Evolutionary conservation across 2,329 filamentous ascomycete genomes (phyloP), one percentile per base, ranked within the genome.

Genomic region (Fusarium tuaranense): DNA sequence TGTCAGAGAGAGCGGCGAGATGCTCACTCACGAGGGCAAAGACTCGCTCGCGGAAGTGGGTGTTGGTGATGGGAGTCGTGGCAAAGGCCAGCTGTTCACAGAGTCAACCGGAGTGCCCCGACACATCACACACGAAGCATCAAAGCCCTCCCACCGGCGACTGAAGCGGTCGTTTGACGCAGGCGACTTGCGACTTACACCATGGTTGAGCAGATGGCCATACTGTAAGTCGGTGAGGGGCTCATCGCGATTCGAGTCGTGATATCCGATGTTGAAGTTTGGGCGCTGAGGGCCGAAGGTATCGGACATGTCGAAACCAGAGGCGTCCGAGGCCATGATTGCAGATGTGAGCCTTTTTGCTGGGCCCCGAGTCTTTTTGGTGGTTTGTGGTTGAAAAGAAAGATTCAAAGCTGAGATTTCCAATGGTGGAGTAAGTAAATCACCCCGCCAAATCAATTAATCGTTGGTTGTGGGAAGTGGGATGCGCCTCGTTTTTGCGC

Each of bases 21-120:
- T 93, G 90, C 53, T 85, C 82, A 51, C 88, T 86, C 36, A 94
- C 85, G 34, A 94, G 85, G 27, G 86, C 85, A 74, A 93, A 86
- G 18, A 97, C 91, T 66, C 93, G 89, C 32, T 90, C 86, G 72
- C 91, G 92, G 82, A 96, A 97, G 78, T 91, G 88, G 22, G 86
- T 82, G 78, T 93, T 97, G 44, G 94, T 96, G 80, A 97, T 92
- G 61, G 93, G 92, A 20, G 91, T 92, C 6, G 94, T 95, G 73
- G 94, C 88, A 86, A 95, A 94, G 80, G 92, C 90, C 85, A 96
- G 94, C 93, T 95, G 65, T 71, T 62, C 25, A 60, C 32, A 46
- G 67, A 70, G 77, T 79, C 69, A 79, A 74, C 72, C 58, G 64
- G 41, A 58, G 58, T 60, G 41, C 57, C 63, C 25, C 18, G 53